Conservation (phyloP, 2,329 filamentous ascomycete species). For the Apiospora phragmitis region DNA sequence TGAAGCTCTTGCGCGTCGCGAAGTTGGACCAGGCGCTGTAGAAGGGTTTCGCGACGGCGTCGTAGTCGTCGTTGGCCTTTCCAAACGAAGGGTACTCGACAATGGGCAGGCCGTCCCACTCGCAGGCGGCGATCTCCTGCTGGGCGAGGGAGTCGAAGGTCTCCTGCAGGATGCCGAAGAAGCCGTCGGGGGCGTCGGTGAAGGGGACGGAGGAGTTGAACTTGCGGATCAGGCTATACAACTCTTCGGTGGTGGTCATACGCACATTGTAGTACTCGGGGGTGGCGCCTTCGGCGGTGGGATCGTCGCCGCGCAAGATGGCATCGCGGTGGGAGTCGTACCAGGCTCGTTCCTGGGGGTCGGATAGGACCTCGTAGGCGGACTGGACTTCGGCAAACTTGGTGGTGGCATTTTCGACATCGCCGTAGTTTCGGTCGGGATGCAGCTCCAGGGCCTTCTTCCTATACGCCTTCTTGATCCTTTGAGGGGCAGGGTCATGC, state of each 20-base stretch:
- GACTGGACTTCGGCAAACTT: constrained; percentile 90
- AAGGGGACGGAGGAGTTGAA: constrained; percentile 81
- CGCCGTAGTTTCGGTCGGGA: constrained; percentile 88
- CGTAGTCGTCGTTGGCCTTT: constrained; percentile 70
- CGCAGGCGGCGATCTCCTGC: constrained; percentile 76
- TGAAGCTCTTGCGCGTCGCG: constrained; percentile 79
- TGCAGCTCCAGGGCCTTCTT: constrained; percentile 90
- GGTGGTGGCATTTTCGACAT: constrained; percentile 79
- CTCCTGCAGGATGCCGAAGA: constrained; percentile 77
- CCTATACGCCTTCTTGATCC: constrained; percentile 91
- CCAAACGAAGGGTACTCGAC: constrained; percentile 83
- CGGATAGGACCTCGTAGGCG: constrained; percentile 93
- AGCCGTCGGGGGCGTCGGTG: constrained; percentile 76
- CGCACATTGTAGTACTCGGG: constrained; percentile 68
- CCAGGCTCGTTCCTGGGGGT: constrained; percentile 94
- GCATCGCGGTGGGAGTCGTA: constrained; percentile 92
- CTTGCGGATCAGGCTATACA: constrained; percentile 74
- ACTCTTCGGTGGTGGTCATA: constrained; percentile 78
- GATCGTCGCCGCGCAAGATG: constrained; percentile 70
- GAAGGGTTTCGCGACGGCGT: constrained; percentile 76
- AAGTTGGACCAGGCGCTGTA: constrained; percentile 82
- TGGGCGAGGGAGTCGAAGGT: constrained; percentile 78
- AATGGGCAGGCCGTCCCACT: constrained; percentile 62
- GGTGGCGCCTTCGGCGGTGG: constrained; percentile 45
- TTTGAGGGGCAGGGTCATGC: constrained; percentile 34